Base-by-base conservation (phyloP, 768 basidiomycete genomes). In the Lentinus brumalis region DNA sequence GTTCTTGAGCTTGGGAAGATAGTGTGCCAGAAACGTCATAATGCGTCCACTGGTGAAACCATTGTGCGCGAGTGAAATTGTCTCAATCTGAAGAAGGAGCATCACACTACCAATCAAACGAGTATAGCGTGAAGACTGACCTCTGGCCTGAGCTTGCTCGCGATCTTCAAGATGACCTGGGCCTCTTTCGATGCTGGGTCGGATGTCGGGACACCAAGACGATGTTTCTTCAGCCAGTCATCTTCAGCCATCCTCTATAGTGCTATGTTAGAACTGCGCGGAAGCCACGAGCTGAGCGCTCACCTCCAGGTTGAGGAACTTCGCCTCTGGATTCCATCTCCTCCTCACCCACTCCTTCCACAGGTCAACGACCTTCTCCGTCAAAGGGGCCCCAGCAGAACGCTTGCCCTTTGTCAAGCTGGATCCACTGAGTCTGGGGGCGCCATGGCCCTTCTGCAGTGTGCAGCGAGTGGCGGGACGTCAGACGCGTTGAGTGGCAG, bases 141-240 rank as follows among this genome's bases (percentile, higher is more conserved):
- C 57, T 85, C 81, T 40, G 94, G 94, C 64, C 84, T 86, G 55
- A 95, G 83, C 66, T 88, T 82, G 18, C 84, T 81, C 1, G 94
- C 92, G 11, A 96, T 79, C 73, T 95, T 95, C 80, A 95, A 95
- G 47, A 98, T 86, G 10, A 96, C 94, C 5, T 88, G 84, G 0
- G 89, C 86, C 67, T 92, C 89, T 61, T 80, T 84, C 21, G 75
- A 70, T 29, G 83, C 85, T 10, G 87, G 85, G 32, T 82, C 80
- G 29, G 77, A 77, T 7, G 92, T 92, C 3, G 93, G 94, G 1
- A 89, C 84, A 31, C 79, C 68, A 31, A 97, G 78, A 46, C 86
- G 83, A 66, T 92, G 75, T 69, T 86, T 88, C 71, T 84, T 85
- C 62, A 97, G 78, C 56, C 88, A 77, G 42, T 88, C 84, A 71